Base-by-base conservation (phyloP, 2,329 filamentous ascomycete species). In the Aspergillus floridensis region DNA sequence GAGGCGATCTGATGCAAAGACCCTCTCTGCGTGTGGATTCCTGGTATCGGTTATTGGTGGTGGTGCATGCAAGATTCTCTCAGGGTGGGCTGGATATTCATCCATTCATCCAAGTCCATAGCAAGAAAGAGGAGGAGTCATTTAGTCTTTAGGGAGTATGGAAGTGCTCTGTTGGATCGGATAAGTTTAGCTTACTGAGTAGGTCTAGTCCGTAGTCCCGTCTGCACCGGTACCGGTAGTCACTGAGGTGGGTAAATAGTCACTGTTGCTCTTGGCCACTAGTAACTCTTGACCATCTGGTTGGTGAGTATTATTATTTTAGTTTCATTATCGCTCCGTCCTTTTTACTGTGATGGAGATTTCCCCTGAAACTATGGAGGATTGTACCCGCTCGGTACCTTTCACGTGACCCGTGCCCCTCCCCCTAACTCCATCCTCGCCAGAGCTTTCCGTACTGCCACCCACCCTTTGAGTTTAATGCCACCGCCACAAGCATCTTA, bases 1-100 rank as follows among this genome's bases (percentile, higher is more conserved):
- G 48, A 35, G 53, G 53, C 38, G 38, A 44, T 44, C 38, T 44
- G 58, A 29, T 52, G 56, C 24, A 41, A 29, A 57, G 51, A 51
- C 38, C 38, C 38, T 26, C 31, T 53, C 46, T 54, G 51, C 44
- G 35, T 46, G 49, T 55, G 24, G 52, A 53, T 51, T 61, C 32
- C 49, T 44, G 16, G 14, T 19, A 44, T 44, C 6, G 19, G 19
- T 24, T 22, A n/a, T 24, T 49, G 47, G 26, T 49, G 47, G 26
- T 49, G 47, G 26, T 49, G 47, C 21, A 49, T 24, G 26, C 26
- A 19, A 49, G 21, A 49, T 22, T 19, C 22, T 22, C 14, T 16
- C 21, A 16, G 49, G 32, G 16, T 31, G 49, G 49, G 24, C 26
- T 44, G 38, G 38, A 44, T 44, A 7, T 44, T 44, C 38, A 44